Evolutionary conservation across 2,329 filamentous ascomycete species (phyloP).

Genomic region (Exophiala mesophila): DNA sequence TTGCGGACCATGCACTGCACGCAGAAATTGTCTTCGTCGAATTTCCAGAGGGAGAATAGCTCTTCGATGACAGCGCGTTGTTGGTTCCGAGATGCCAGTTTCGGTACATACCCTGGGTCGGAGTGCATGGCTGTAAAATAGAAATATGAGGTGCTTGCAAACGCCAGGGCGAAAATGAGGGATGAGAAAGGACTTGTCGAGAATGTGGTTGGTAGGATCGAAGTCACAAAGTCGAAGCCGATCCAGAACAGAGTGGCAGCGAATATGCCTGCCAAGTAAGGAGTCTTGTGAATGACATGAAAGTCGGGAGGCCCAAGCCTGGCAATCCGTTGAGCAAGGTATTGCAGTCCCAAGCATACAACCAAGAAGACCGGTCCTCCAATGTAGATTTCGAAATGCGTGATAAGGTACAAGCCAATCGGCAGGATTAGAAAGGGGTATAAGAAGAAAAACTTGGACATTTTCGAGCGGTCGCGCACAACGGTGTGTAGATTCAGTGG

Average conservation of each 20-base stretch:
- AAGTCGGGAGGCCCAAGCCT: conserved; percentile 82
- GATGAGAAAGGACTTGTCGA: conserved; percentile 68
- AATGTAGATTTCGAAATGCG: conserved; percentile 67
- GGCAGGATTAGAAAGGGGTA: conserved; percentile 79
- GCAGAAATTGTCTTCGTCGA: conserved; percentile 92
- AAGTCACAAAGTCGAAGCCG: conserved; percentile 68
- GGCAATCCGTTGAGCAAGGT: conserved; percentile 69
- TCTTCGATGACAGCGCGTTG: conserved; percentile 87
- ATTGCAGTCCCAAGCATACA: conserved; percentile 59
- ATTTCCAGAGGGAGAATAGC: conserved; percentile 77
- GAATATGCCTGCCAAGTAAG: conserved; percentile 92
- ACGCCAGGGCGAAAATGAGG: conserved; percentile 63
- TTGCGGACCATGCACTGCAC: conserved; percentile 90
- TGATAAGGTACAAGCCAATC: conserved; percentile 64
- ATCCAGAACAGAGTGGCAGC: conserved; percentile 78
- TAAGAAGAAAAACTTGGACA: conserved; percentile 82
- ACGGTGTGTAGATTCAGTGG: conserved; percentile 71
- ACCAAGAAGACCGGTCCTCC: conserved; percentile 62
- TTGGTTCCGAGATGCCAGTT: conserved; percentile 79
- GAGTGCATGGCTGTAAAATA: conserved; percentile 79
- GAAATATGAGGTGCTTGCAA: conserved; percentile 71
- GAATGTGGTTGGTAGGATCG: conserved; percentile 69
- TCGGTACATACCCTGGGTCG: conserved; percentile 91
- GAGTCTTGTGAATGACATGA: conserved; percentile 87
- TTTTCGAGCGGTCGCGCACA: conserved; percentile 69